Percentiles rank a stretch among this genome's conserved stretches.
phyloP scores from a whole-genome alignment of 495 filamentous ascomycete genomes.

The Penicillium coffeae region DNA sequence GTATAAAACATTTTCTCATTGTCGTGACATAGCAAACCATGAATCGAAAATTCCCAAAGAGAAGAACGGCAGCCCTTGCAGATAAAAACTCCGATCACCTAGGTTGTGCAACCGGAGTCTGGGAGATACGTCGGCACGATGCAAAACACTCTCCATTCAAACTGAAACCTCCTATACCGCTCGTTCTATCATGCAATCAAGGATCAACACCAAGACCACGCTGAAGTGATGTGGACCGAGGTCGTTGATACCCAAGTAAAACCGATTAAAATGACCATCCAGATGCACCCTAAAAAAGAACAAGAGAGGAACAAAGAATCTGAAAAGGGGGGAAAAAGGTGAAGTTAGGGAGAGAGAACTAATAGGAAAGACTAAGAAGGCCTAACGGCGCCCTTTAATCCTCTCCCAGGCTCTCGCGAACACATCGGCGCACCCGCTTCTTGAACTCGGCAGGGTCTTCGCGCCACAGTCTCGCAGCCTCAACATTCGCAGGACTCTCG shows the following conservation, averaged over 20 bases:
- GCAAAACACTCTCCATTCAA: neutral
- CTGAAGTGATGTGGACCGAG: neutral
- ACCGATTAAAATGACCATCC: constrained; percentile 10
- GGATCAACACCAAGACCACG: constrained; percentile 11
- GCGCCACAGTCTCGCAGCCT: constrained; percentile 83
- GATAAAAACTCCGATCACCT: neutral
- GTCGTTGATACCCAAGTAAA: neutral
- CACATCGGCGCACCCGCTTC: constrained; percentile 70
- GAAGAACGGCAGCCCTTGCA: neutral
- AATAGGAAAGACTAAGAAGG: constrained; percentile 2
- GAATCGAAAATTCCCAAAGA: neutral
- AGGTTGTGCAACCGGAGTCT: neutral
- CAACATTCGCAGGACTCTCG: constrained; percentile 92
- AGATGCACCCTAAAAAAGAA: constrained; percentile 15
- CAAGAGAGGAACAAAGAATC: neutral
- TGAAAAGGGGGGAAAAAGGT: neutral
- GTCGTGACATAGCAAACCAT: neutral
- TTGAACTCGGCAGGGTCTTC: constrained; percentile 80
- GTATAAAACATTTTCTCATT: neutral
- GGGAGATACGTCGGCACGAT: neutral
- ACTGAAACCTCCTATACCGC: constrained; percentile 6
- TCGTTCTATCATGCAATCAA: constrained; percentile 24
- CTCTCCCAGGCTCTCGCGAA: constrained; percentile 80
- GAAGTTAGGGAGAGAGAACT: neutral
- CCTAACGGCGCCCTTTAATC: constrained; percentile 35